Conservation (phyloP, 495 filamentous ascomycete genomes). For the Chaetomium fimeti region DNA sequence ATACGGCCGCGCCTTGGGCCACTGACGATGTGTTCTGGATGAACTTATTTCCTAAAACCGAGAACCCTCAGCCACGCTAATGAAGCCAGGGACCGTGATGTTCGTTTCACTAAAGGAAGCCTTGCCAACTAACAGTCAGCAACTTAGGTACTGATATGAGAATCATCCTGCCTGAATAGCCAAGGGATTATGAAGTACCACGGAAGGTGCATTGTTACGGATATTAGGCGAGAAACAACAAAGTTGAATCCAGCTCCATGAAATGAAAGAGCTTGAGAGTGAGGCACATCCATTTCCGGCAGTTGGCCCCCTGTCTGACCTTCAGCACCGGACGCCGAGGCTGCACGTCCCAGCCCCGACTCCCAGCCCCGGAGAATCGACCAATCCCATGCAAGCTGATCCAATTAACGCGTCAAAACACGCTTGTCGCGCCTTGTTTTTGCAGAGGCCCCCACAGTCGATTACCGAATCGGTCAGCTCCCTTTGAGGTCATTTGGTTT, state of each 20-base stretch:
- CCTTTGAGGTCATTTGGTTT: background rate
- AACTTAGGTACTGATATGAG: too few species aligned
- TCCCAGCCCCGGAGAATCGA: background rate
- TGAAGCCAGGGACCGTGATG: too few species aligned
- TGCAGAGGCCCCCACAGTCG: background rate
- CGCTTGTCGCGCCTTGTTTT: slow-evolving; percentile 25
- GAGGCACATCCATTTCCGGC: background rate
- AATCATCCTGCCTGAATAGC: too few species aligned
- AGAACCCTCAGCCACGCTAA: background rate
- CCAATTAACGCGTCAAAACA: slow-evolving; percentile 33
- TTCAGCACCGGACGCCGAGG: background rate
- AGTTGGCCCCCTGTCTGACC: background rate
- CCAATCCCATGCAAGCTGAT: slow-evolving; percentile 21
- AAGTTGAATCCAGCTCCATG: too few species aligned
- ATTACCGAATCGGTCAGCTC: slow-evolving; percentile 1
- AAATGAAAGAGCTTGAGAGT: too few species aligned
- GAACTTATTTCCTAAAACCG: background rate
- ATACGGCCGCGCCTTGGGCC: background rate
- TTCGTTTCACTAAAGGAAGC: background rate
- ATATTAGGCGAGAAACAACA: too few species aligned
- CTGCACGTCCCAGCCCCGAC: background rate
- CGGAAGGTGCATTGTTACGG: too few species aligned
- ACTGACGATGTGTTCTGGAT: background rate
- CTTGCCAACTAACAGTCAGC: too few species aligned
- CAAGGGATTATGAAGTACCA: too few species aligned